These are phyloP conservation scores for Hymenoscyphus linearis DNA, from an alignment of 2,329 filamentous ascomycete species.

Conservation along the genomic window DNA sequence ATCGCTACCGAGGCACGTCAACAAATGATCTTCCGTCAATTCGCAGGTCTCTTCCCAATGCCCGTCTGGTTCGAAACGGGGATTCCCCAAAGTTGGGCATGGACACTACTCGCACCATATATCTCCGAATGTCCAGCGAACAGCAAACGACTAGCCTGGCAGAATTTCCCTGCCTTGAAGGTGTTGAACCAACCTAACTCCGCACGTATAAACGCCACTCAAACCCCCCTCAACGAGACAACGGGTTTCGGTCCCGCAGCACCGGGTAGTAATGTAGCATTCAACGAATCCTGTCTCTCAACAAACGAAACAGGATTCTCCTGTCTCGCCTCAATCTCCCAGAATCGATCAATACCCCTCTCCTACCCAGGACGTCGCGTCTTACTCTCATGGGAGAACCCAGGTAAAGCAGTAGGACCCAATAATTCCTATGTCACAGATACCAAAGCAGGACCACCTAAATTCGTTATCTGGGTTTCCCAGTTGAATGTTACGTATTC, in stretches of 20 bases:
- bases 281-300: conserved; percentile 50
- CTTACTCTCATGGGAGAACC: conserved; percentile 65
- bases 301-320: conserved; percentile 47
- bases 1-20: conserved; percentile 77
- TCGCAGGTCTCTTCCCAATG: conserved; percentile 74
- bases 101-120: conserved; percentile 76
- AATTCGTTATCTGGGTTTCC: conserved; percentile 69
- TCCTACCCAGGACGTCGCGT: conserved; percentile 70
- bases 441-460: conserved; percentile 52
- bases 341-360: conserved; percentile 65
- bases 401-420: conserved; percentile 64
- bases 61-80: conserved; percentile 77
- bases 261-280: conserved; percentile 36
- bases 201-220: conserved; percentile 58
- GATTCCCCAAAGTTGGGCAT: conserved; percentile 79
- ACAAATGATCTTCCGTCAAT: conserved; percentile 80
- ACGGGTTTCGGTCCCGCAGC: conserved; percentile 45
- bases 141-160: conserved; percentile 73
- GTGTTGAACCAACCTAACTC: conserved; percentile 75
- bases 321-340: conserved; percentile 60
- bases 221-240: conserved; percentile 59
- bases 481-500: conserved; percentile 74
- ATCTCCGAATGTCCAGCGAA: conserved; percentile 70
- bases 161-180: conserved; percentile 72
- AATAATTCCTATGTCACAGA: conserved; percentile 77